phyloP scores from a whole-genome alignment of 116 monocot species.

The Papilionanthe hybrid region DNA sequence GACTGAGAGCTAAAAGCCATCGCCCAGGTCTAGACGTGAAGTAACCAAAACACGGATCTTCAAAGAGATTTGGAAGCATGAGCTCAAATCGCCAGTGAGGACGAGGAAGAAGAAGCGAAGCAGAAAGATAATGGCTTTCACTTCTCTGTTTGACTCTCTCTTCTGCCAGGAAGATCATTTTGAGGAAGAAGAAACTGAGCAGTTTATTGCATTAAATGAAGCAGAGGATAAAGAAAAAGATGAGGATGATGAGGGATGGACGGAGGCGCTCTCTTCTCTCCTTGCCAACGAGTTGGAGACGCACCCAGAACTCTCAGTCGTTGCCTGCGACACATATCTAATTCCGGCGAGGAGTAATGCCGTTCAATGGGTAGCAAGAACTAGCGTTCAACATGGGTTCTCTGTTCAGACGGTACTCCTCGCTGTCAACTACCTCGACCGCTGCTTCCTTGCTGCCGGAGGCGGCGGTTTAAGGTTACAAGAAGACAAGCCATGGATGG shows the following conservation, averaged over 20 bases:
- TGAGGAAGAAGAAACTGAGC: slow-evolving; percentile 15
- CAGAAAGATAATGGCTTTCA: slow-evolving; percentile 11
- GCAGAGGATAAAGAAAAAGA: neutral
- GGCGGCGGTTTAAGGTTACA: slow-evolving; percentile 11
- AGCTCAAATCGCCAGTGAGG: no score
- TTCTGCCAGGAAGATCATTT: slow-evolving; percentile 27
- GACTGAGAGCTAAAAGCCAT: slow-evolving; percentile 3
- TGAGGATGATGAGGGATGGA: no score
- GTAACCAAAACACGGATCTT: neutral
- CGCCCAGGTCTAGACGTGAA: neutral
- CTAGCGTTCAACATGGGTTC: slow-evolving; percentile 30
- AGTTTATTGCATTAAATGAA: neutral
- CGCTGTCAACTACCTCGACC: slow-evolving; percentile 46
- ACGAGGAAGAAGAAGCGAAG: neutral
- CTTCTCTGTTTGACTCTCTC: slow-evolving; percentile 29
- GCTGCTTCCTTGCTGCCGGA: slow-evolving; percentile 36
- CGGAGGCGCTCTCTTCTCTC: slow-evolving; percentile 19
- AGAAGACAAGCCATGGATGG: slow-evolving; percentile 50
- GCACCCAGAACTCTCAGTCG: neutral
- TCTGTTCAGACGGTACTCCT: slow-evolving; percentile 32
- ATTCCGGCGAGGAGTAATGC: slow-evolving; percentile 37
- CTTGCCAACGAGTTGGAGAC: slow-evolving; percentile 11
- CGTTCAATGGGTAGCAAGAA: slow-evolving; percentile 26
- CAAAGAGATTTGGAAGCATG: neutral
- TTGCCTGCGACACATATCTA: slow-evolving; percentile 26